Evolutionary conservation across 495 filamentous ascomycete species (phyloP).

Genomic region (Aspergillus baeticus): DNA sequence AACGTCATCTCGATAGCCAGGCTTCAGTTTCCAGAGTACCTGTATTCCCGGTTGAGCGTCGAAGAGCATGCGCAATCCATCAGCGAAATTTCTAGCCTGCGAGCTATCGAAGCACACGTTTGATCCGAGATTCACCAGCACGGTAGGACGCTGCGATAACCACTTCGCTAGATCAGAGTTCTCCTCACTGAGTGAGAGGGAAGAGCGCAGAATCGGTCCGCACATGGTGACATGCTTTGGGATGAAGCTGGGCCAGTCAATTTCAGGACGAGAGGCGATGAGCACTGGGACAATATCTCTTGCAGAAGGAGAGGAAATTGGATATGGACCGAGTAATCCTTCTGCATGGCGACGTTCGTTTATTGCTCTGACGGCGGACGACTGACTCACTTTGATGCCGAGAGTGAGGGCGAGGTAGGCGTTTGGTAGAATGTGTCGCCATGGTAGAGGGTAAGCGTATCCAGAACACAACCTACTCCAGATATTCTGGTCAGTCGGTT

Average conservation of each 20-base stretch:
- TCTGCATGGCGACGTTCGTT: conserved; percentile 11
- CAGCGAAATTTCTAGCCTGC: conserved; percentile 29
- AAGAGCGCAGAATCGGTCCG: conserved; percentile 23
- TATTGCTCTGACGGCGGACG: conserved; percentile 1
- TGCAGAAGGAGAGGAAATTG: neutral
- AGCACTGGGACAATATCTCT: conserved; percentile 7
- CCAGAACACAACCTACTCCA: conserved; percentile 28
- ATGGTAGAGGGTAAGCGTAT: conserved; percentile 34
- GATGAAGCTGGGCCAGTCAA: conserved; percentile 17
- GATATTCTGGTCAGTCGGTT: neutral
- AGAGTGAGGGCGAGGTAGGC: conserved; percentile 22
- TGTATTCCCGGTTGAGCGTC: conserved; percentile 24
- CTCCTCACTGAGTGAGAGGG: conserved; percentile 8
- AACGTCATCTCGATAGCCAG: neutral
- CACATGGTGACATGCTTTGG: conserved; percentile 18
- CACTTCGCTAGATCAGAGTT: conserved; percentile 33
- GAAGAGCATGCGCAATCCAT: conserved; percentile 32
- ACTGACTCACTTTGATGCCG: neutral
- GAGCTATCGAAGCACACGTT: conserved; percentile 8
- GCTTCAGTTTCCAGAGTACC: conserved; percentile 45
- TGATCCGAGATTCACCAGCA: conserved; percentile 41
- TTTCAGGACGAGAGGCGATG: conserved; percentile 9
- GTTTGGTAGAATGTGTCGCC: conserved; percentile 29
- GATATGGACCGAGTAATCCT: conserved; percentile 14
- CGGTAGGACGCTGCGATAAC: conserved; percentile 31